Base-by-base conservation (phyloP, 2,329 filamentous ascomycete genomes). In the Leptographium lundbergii region DNA sequence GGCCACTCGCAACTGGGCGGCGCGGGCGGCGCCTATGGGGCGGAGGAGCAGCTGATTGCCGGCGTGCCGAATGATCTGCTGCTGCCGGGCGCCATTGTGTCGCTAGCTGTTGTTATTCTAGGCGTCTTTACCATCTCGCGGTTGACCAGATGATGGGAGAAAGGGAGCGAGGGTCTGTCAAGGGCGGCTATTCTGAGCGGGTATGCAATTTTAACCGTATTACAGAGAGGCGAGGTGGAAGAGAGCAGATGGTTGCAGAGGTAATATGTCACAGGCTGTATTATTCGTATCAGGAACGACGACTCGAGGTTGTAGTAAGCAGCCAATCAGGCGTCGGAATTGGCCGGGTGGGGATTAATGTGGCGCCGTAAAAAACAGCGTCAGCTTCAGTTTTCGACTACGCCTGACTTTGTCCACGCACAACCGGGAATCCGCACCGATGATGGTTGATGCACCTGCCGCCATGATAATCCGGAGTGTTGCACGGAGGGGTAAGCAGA, bases 11-110 rank as follows among this genome's bases (percentile, higher is more conserved):
- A 24, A 1, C 50, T 47, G n/a, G 57, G 55, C 51, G 42, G 51
- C 39, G 11, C 57, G 14, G 56, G 56, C 6, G 53, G 56, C 3
- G 57, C 45, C 13, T 59, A 62, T 17, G 59, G 62, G 22, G 25
- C 56, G 50, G 74, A 69, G 36, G 75, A 92, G 61, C 89, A 95
- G 72, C 76, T 96, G 60, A 92, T 99, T 68, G 81, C 86, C 2
- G 94, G 94, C 58, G 88, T 99, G 39, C 91, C 94, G 10, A 99
- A 99, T 69, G 94, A 99, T 68, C 77, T 97, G 58, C 78, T 99
- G 22, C 81, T 97, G 50, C 94, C 94, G 0, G 94, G 94, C 64
- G 94, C 94, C 24, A 92, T 99, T 69, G 91, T 94, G 60, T 91
- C 91, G n/a, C 75, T 99, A 68, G 94, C 92, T 11, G 89, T 95